Percentiles rank a stretch among this genome's conserved stretches.
Conservation (phyloP, 345 rosid genomes). For the Erysimum cheiranthoides region DNA sequence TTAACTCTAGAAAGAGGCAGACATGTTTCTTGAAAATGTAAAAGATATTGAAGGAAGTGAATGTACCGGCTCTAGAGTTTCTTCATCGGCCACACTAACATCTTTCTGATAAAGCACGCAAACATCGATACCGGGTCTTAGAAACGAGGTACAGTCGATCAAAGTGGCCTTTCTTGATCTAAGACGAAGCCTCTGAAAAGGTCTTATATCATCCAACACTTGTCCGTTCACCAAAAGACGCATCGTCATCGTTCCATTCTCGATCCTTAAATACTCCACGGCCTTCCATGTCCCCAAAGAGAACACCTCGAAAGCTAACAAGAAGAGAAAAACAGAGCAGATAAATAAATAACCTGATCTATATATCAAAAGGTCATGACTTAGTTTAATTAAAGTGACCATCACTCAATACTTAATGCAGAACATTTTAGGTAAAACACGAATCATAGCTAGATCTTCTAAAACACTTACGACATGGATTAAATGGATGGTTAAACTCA, state of each 20-base stretch:
- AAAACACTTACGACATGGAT: conserved; percentile 56
- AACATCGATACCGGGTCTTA: conserved; percentile 83
- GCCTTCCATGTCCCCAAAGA: conserved; percentile 64
- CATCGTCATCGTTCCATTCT: conserved; percentile 57
- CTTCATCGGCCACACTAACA: conserved; percentile 45
- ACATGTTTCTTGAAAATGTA: background rate
- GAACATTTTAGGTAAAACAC: background rate
- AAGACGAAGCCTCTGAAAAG: conserved; percentile 63
- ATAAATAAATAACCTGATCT: background rate
- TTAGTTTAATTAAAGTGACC: too few relatives aligned
- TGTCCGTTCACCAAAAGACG: conserved; percentile 49
- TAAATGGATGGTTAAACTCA: conserved; percentile 57
- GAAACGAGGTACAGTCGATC: conserved; percentile 69
- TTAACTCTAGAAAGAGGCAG: background rate
- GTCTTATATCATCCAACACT: conserved; percentile 49
- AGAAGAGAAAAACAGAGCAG: conserved; percentile 24
- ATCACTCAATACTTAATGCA: conserved; percentile 5
- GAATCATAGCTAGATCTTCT: conserved; percentile 8
- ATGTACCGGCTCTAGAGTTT: conserved; percentile 53
- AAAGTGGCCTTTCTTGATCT: conserved; percentile 69
- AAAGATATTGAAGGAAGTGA: conserved; percentile 1
- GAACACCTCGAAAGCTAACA: conserved; percentile 80
- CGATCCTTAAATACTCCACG: conserved; percentile 59
- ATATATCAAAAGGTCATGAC: background rate
- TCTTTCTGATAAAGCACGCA: conserved; percentile 56